These are phyloP conservation scores for Coemansia reversa DNA, from an alignment of 192 early-diverging fungal species.

Conservation along the genomic window DNA sequence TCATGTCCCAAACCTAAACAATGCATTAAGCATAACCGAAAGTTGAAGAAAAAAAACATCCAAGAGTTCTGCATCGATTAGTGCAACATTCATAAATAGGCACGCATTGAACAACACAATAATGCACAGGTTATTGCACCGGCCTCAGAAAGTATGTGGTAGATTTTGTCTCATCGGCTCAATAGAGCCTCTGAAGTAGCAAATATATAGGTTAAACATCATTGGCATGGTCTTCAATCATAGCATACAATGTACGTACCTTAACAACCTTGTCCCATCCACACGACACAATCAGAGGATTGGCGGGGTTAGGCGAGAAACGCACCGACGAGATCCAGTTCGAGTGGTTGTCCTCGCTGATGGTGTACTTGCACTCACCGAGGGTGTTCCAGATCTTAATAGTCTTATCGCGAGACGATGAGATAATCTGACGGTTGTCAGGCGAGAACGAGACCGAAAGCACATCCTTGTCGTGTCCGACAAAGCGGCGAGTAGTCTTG, in stretches of 20 bases:
- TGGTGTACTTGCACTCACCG: constrained; percentile 99
- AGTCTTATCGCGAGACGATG: constrained; percentile 96
- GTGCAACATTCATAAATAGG: background rate
- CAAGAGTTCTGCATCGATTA: too few relatives aligned
- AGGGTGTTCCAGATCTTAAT: constrained; percentile 99
- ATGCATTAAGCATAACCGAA: too few relatives aligned
- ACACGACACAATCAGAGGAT: constrained; percentile 96
- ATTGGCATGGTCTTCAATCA: constrained; percentile 23
- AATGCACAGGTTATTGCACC: background rate
- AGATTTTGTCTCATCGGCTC: constrained; percentile 64
- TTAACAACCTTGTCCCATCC: constrained; percentile 99
- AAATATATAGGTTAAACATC: constrained; percentile 62
- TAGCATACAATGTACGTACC: constrained; percentile 58
- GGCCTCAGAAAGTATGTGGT: constrained; percentile 30
- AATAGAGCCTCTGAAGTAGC: constrained; percentile 68
- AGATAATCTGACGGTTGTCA: constrained; percentile 99
- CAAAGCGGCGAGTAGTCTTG: constrained; percentile 92
- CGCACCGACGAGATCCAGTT: constrained; percentile 99
- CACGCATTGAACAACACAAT: background rate
- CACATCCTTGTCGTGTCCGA: constrained; percentile 97
- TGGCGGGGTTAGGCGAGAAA: constrained; percentile 98
- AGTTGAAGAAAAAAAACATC: too few relatives aligned
- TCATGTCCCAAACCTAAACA: constrained; percentile 93
- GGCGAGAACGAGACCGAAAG: constrained; percentile 99
- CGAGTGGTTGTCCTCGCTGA: constrained; percentile 94